Evolutionary conservation across 2,329 filamentous ascomycete genomes (phyloP), one percentile per base, ranked within the genome.

Genomic region (Botryosphaeria dothidea): DNA sequence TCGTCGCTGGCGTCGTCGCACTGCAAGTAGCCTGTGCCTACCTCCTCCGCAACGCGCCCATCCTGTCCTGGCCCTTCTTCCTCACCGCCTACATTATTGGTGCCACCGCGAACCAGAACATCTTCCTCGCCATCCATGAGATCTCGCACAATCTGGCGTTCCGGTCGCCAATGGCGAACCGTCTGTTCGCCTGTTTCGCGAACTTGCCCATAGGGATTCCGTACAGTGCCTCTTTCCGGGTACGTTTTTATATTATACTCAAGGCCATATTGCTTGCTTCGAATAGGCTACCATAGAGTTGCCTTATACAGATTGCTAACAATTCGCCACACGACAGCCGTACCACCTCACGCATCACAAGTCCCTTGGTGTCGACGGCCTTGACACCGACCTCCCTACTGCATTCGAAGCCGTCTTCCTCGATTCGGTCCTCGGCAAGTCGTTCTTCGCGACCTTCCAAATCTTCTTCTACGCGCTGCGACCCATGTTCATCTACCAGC

Each of bases 301-400:
- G 23, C 38, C 8, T n/a, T 46, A n/a, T 27, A 13, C 21, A 43
- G 21, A 41, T 36, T 65, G 52, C 75, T 75, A 67, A 74, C 36
- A 2, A 13, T 15, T n/a, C n/a, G n/a, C n/a, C 19, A 29, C 67
- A 17, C n/a, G 23, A 60, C 69, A 92, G 86, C 95, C 95, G 4
- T 99, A 99, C 83, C 95, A 99, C 77, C 88, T 99, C 45, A 99
- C 95, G 1, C 95, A 99, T 81, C 95, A 99, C 86, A 99, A 99
- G 83, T 97, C 93, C 41, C 90, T 99, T 61, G 95, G 95, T 67
- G 94, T 99, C 58, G 92, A 97, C 73, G 95, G 95, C 65, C 87
- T 99, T 48, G 95, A 99, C 78, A 97, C 94, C 49, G 95, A 99
- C 75, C 89, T 99, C 29, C 95, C 95, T 25, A 98, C 95, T 19